Evolutionary conservation across 2,329 filamentous ascomycete genomes (phyloP).

Genomic region (Colletotrichum plurivorum): DNA sequence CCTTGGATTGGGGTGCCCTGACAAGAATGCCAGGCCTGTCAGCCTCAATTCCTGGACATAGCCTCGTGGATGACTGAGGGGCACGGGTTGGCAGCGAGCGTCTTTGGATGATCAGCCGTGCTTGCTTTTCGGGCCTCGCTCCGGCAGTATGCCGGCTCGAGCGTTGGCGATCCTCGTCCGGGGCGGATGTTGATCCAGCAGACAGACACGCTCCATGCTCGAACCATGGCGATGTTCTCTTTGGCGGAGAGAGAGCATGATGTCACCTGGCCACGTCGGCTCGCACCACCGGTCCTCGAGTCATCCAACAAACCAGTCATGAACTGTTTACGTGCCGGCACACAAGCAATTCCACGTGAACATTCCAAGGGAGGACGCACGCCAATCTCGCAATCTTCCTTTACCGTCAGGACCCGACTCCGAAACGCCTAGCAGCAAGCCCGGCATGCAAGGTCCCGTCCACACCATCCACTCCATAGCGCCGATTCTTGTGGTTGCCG

Average conservation of each 20-base stretch:
- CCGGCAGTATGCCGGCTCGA: neutral
- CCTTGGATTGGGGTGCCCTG: constrained; percentile 21
- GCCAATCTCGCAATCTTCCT: neutral
- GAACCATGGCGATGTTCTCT: no score
- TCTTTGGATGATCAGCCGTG: neutral
- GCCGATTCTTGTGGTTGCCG: constrained; percentile 14
- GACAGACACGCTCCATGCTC: no score
- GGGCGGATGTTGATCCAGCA: neutral
- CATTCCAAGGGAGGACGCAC: neutral
- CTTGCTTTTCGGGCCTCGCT: neutral
- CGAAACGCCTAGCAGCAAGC: constrained; percentile 22
- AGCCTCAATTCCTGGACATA: constrained; percentile 6
- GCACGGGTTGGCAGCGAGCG: no score
- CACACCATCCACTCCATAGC: constrained; percentile 27
- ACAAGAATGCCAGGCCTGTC: constrained; percentile 21
- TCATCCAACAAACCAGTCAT: neutral
- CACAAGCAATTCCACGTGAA: neutral
- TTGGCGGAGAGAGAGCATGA: no score
- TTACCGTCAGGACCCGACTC: constrained; percentile 2
- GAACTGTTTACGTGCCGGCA: neutral
- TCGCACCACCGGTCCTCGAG: neutral
- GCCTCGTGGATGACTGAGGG: neutral
- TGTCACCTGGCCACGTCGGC: neutral
- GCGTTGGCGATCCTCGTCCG: neutral
- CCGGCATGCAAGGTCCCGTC: constrained; percentile 27